These are phyloP conservation scores for Eucalyptus cloeziana DNA, from an alignment of 345 rosid species.

Conservation along the genomic window DNA sequence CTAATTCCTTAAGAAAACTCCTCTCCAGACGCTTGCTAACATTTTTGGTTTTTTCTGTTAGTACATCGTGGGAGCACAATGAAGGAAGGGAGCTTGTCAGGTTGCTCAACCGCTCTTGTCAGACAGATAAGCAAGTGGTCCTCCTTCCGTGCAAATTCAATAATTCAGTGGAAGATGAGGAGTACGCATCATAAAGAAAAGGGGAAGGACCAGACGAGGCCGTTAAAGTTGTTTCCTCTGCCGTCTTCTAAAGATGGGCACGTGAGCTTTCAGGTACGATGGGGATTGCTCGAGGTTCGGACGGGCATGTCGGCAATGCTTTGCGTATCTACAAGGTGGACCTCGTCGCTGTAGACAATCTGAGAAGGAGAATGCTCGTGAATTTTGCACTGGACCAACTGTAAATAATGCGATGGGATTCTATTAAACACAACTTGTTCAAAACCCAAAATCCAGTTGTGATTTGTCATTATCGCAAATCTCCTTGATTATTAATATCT, in stretches of 20 bases:
- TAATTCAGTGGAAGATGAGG: neutral
- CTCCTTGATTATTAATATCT: no score
- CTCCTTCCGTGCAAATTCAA: neutral
- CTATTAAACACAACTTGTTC: fast-evolving
- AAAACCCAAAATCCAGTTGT: no score
- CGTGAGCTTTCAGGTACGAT: neutral
- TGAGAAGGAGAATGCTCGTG: neutral
- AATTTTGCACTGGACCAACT: no score
- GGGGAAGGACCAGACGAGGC: neutral
- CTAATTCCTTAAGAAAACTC: neutral
- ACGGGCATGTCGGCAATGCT: neutral
- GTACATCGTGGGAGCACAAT: neutral
- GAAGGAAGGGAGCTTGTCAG: neutral
- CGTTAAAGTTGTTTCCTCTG: neutral
- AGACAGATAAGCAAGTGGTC: neutral
- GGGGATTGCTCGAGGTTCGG: neutral
- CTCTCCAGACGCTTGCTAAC: neutral
- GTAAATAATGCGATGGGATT: no score
- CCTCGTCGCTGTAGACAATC: neutral
- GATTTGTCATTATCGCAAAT: no score
- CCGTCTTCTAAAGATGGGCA: neutral
- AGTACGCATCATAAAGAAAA: neutral
- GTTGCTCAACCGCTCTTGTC: neutral
- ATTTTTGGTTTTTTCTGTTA: neutral
- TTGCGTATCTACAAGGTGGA: neutral